phyloP scores from a whole-genome alignment of 148 eudicot genomes.

The Nepenthes gracilis region DNA sequence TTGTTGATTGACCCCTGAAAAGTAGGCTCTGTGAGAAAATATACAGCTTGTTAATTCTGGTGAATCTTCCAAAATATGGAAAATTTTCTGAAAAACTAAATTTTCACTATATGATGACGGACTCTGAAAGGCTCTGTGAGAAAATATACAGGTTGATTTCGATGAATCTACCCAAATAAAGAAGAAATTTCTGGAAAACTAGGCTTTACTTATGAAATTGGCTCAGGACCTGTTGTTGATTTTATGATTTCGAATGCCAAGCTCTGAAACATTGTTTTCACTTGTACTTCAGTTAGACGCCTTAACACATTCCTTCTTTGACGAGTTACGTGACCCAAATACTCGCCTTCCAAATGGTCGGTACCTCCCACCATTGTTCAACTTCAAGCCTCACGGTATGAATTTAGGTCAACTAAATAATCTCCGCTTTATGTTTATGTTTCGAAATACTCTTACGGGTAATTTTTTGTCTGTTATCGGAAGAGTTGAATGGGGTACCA shows the following conservation, averaged over 20 bases:
- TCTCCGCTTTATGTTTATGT: background rate
- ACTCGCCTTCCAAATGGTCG: constrained; percentile 12
- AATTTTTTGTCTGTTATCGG: background rate
- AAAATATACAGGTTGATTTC: too few relatives aligned
- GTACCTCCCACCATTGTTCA: constrained; percentile 7
- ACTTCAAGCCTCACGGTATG: constrained; percentile 16
- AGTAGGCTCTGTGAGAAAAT: too few relatives aligned
- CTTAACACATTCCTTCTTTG: constrained; percentile 10
- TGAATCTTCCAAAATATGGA: background rate
- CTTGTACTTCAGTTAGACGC: constrained; percentile 8
- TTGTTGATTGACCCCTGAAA: too few relatives aligned
- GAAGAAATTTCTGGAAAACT: background rate
- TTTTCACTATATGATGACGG: too few relatives aligned
- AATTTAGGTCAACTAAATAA: background rate
- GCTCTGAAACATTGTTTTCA: background rate
- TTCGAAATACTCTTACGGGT: background rate
- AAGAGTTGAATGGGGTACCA: constrained; percentile 6
- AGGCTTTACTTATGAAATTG: background rate
- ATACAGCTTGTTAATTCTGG: background rate
- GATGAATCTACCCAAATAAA: too few relatives aligned
- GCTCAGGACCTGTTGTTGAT: background rate
- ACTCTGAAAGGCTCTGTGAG: too few relatives aligned
- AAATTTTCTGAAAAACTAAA: too few relatives aligned
- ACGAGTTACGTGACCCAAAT: constrained; percentile 13
- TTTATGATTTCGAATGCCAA: background rate